phyloP scores from a whole-genome alignment of 2,329 filamentous ascomycete genomes.

The Lecanicillium sp. region DNA sequence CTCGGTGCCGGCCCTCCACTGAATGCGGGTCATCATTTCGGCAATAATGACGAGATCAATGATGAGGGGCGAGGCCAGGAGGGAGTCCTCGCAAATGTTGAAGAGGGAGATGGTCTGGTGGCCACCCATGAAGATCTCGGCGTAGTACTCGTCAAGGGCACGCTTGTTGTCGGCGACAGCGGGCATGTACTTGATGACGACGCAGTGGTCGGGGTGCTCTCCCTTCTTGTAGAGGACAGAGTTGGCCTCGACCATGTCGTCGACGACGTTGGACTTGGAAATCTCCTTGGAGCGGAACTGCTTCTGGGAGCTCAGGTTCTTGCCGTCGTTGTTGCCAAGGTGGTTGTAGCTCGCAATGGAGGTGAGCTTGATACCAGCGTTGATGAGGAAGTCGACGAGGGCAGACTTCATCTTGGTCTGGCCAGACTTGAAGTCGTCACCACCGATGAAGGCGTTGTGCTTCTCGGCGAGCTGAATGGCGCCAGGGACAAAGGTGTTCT shows the following conservation, averaged over 20 bases:
- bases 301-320: conserved; percentile 94
- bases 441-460: conserved; percentile 85
- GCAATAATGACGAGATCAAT: conserved; percentile 90
- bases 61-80: conserved; percentile 92
- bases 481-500: conserved; percentile 97
- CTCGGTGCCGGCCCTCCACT: conserved; percentile 65
- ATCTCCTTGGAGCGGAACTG: conserved; percentile 99
- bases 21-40: conserved; percentile 97
- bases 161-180: conserved; percentile 98
- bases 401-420: conserved; percentile 99
- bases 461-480: conserved; percentile 83
- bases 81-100: conserved; percentile 98
- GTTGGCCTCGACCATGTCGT: conserved; percentile 99
- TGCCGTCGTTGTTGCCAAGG: conserved; percentile 98
- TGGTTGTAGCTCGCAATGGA: conserved; percentile 99
- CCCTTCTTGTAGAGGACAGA: conserved; percentile 79
- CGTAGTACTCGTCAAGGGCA: conserved; percentile 97
- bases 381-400: conserved; percentile 97
- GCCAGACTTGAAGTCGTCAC: conserved; percentile 99
- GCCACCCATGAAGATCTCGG: conserved; percentile 97
- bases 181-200: conserved; percentile 99
- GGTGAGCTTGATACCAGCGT: conserved; percentile 95
- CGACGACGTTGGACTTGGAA: conserved; percentile 97
- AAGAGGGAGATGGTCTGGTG: conserved; percentile 97
- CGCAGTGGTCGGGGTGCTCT: conserved; percentile 95